phyloP scores from a whole-genome alignment of 768 basidiomycete species.

The Coprinopsis cinerea region DNA sequence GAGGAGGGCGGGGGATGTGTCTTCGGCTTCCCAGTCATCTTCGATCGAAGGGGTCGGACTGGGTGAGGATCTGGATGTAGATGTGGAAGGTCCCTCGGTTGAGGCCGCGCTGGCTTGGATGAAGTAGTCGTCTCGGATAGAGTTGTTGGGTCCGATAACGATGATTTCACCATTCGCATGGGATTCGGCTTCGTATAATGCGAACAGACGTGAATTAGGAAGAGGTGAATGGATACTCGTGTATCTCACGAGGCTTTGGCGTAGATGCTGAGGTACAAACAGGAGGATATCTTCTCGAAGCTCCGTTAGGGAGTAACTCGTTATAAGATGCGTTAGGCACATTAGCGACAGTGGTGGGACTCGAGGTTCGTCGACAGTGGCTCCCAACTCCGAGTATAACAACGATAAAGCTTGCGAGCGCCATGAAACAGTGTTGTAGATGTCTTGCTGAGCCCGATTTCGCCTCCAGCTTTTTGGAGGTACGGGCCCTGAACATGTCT shows the following conservation, averaged over 20 bases:
- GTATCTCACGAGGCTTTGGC: constrained; percentile 52
- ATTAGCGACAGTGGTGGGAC: constrained; percentile 50
- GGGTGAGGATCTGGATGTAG: not conserved
- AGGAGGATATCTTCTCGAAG: constrained; percentile 41
- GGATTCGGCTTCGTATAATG: constrained; percentile 42
- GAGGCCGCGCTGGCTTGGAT: constrained; percentile 14
- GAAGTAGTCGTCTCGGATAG: constrained; percentile 40
- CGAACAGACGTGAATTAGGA: constrained; percentile 39
- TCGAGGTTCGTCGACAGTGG: constrained; percentile 1
- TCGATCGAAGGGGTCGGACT: constrained; percentile 11
- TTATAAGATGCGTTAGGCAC: constrained; percentile 49
- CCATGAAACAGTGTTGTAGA: constrained; percentile 34
- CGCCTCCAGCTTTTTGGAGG: constrained; percentile 57
- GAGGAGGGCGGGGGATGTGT: constrained; percentile 28
- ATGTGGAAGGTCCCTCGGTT: not conserved
- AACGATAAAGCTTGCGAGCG: constrained; percentile 52
- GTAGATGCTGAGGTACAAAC: constrained; percentile 53
- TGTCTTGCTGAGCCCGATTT: constrained; percentile 22
- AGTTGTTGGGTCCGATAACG: constrained; percentile 50
- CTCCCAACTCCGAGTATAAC: constrained; percentile 31
- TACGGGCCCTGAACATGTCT: constrained; percentile 38
- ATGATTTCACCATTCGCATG: constrained; percentile 62
- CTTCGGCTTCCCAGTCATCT: constrained; percentile 43
- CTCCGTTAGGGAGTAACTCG: constrained; percentile 32
- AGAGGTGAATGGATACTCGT: constrained; percentile 55